Evolutionary conservation across 1,139 yeast species (phyloP).

Genomic region (Saccharomyces pastorianus): DNA sequence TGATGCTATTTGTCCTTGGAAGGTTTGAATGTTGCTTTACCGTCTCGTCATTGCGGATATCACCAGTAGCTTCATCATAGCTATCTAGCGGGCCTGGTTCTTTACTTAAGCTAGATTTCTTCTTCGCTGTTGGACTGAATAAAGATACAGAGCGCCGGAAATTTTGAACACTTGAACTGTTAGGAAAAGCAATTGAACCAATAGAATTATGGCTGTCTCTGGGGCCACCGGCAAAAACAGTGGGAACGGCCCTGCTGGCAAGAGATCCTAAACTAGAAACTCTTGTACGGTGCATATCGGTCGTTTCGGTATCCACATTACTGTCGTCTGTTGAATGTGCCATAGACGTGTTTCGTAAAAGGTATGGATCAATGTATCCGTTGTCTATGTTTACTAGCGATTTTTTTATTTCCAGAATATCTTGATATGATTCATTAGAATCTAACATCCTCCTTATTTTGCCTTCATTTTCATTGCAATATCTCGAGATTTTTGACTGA

Average conservation of each 20-base stretch:
- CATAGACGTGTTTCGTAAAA: slow-evolving; percentile 38
- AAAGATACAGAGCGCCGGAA: slow-evolving; percentile 5
- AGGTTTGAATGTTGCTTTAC: background rate
- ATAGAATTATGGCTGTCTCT: slow-evolving; percentile 22
- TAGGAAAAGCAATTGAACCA: slow-evolving; percentile 14
- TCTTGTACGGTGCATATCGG: background rate
- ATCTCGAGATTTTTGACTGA: slow-evolving; percentile 16
- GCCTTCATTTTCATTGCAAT: slow-evolving; percentile 17
- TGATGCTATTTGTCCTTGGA: background rate
- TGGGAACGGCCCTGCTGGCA: slow-evolving; percentile 8
- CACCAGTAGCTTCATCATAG: background rate
- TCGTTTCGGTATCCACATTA: background rate
- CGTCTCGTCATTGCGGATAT: background rate
- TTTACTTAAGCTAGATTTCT: slow-evolving; percentile 23
- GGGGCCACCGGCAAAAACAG: slow-evolving; percentile 23
- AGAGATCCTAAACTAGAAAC: slow-evolving; percentile 7
- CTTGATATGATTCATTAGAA: slow-evolving; percentile 16
- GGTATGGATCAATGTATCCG: slow-evolving; percentile 51
- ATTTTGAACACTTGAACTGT: slow-evolving; percentile 3
- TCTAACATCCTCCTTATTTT: slow-evolving; percentile 36
- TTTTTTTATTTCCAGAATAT: slow-evolving; percentile 16
- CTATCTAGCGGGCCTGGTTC: slow-evolving; percentile 13
- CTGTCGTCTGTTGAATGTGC: slow-evolving; percentile 5
- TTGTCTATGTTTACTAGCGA: slow-evolving; percentile 46
- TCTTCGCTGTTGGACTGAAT: slow-evolving; percentile 9